Conservation (phyloP, 2,329 filamentous ascomycete species). For the Penicillium sp. region DNA sequence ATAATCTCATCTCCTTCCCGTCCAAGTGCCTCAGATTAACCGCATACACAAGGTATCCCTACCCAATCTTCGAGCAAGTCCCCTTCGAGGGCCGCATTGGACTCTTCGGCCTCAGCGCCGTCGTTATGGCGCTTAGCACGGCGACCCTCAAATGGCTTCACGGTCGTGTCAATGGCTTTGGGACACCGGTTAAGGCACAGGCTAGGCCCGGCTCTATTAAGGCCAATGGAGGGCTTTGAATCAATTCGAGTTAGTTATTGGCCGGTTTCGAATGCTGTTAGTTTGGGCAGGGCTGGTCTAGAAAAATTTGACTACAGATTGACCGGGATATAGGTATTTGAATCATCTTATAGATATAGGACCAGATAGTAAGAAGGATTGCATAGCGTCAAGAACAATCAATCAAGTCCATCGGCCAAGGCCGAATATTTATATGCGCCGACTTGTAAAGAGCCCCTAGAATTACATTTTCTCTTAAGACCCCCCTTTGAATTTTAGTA, state of each 20-base stretch:
- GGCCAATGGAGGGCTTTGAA: conserved; percentile 29
- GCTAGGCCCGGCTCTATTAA: conserved; percentile 38
- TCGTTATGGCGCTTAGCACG: conserved; percentile 74
- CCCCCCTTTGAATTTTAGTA: too few relatives aligned
- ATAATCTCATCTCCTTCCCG: too few relatives aligned
- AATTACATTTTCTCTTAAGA: too few relatives aligned
- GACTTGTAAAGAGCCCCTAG: too few relatives aligned
- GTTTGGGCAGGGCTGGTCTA: not conserved
- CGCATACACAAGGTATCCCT: conserved; percentile 70
- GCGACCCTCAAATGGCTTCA: conserved; percentile 72
- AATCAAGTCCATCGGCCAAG: not conserved
- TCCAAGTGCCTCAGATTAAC: not conserved
- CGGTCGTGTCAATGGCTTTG: conserved; percentile 53
- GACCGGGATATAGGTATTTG: not conserved
- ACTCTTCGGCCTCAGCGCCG: conserved; percentile 72
- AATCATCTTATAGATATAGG: not conserved
- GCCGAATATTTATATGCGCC: not conserved
- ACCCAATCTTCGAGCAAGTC: conserved; percentile 78
- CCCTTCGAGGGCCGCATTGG: conserved; percentile 67
- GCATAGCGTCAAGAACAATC: not conserved
- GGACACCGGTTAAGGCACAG: conserved; percentile 24
- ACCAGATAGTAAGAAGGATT: not conserved
- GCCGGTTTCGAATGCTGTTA: not conserved
- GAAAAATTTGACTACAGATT: not conserved
- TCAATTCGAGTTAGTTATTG: not conserved